phyloP scores from a whole-genome alignment of 768 basidiomycete genomes.

The Boletus coccyginus region DNA sequence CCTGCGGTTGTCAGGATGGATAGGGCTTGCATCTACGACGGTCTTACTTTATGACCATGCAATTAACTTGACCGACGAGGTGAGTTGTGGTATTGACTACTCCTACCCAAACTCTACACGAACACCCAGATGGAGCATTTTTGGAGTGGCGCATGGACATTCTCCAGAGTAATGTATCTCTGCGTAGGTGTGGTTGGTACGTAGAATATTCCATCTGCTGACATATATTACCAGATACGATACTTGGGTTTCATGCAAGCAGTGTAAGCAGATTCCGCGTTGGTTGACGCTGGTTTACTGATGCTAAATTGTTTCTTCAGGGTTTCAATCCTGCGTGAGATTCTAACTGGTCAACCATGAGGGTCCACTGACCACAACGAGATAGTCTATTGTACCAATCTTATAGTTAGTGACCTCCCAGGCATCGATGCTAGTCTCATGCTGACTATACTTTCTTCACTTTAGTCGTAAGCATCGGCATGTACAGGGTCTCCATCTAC shows the following conservation, averaged over 20 bases:
- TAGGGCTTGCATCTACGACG: background rate
- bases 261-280: background rate
- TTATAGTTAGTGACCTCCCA: constrained; percentile 1
- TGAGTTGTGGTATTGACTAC: background rate
- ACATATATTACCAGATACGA: constrained; percentile 6
- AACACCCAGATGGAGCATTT: constrained; percentile 8
- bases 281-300: background rate
- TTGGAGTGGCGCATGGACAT: constrained; percentile 12
- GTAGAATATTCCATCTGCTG: background rate
- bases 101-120: background rate
- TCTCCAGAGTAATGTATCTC: constrained; percentile 10
- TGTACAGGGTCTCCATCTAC: background rate
- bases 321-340: constrained; percentile 8
- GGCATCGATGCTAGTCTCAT: background rate
- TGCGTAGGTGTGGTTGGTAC: background rate
- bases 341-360: background rate
- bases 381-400: background rate
- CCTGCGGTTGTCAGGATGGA: background rate
- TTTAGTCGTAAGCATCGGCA: constrained; percentile 4
- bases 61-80: constrained; percentile 6
- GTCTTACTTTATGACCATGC: constrained; percentile 13
- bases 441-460: background rate
- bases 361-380: background rate
- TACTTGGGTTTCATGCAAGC: constrained; percentile 6
- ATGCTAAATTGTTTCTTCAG: background rate